These are phyloP conservation scores for Ochetophila trinervis DNA, from an alignment of 306 rosid genomes.

Conservation along the genomic window DNA sequence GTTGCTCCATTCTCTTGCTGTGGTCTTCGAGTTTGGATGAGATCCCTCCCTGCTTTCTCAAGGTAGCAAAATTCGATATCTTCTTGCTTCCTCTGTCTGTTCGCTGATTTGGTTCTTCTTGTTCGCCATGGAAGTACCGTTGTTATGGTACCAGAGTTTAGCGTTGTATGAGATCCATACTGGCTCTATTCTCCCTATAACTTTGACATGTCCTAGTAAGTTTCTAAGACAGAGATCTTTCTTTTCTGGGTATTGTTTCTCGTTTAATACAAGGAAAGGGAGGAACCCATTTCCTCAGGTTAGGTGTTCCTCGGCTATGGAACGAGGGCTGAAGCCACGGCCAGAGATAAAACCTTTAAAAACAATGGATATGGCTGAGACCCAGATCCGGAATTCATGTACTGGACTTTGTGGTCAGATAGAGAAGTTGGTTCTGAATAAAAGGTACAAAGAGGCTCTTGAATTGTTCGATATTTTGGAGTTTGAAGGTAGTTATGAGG, in stretches of 20 bases:
- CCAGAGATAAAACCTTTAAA: conserved; percentile 39
- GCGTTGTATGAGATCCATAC: conserved; percentile 29
- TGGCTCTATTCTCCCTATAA: conserved; percentile 21
- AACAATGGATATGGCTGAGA: conserved; percentile 15
- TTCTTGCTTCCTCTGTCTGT: conserved; percentile 2
- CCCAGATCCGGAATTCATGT: conserved; percentile 33
- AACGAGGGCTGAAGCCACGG: conserved; percentile 48
- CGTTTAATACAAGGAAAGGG: conserved; percentile 28
- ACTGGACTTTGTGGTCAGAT: conserved; percentile 59
- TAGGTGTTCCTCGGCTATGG: conserved; percentile 43
- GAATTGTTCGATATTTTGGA: conserved; percentile 86
- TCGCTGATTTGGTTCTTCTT: conserved; percentile 8
- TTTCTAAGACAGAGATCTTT: conserved; percentile 15
- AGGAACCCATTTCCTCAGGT: conserved; percentile 34
- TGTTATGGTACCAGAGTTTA: conserved; percentile 35
- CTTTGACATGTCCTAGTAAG: conserved; percentile 23
- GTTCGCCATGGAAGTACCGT: conserved; percentile 54
- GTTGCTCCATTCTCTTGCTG: conserved; percentile 5
- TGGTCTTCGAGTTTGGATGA: conserved; percentile 7
- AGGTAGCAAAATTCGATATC: background rate
- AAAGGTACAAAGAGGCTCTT: conserved; percentile 55
- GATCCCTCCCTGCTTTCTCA: conserved; percentile 3
- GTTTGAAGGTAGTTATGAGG: conserved; percentile 41
- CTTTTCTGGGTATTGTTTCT: conserved; percentile 33
- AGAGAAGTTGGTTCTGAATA: conserved; percentile 63